Evolutionary conservation across 371 early-diverging fungal genomes (phyloP).

Genomic region (Mucor mucedo): DNA sequence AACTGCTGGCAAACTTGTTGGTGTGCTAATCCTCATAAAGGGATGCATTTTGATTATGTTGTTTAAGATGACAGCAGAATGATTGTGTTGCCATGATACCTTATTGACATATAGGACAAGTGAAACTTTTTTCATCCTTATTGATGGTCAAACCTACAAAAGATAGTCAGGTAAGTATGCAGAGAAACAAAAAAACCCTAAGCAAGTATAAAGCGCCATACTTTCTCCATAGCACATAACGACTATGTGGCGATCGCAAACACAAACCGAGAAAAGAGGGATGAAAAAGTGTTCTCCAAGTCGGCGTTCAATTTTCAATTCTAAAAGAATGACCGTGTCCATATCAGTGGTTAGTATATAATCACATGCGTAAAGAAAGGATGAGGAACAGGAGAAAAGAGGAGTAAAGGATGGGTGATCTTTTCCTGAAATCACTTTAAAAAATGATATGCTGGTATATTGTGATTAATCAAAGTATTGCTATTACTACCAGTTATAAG

Average conservation of each 20-base stretch:
- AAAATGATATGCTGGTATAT: slow-evolving; percentile 18
- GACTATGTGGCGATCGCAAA: slow-evolving; percentile 24
- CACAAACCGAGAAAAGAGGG: slow-evolving; percentile 7
- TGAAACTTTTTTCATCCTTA: slow-evolving; percentile 19
- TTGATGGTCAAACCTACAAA: slow-evolving; percentile 22
- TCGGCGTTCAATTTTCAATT: not conserved
- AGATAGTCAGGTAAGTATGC: slow-evolving; percentile 14
- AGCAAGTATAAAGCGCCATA: slow-evolving; percentile 18
- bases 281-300: slow-evolving; percentile 10
- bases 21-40: slow-evolving; percentile 9
- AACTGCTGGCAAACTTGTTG: slow-evolving; percentile 19
- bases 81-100: slow-evolving; percentile 18
- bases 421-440: slow-evolving; percentile 20
- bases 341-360: slow-evolving; percentile 19
- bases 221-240: slow-evolving; percentile 22
- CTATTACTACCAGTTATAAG: slow-evolving; percentile 19
- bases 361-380: slow-evolving; percentile 14
- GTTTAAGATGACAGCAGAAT: slow-evolving; percentile 15
- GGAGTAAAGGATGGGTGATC: slow-evolving; percentile 15
- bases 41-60: slow-evolving; percentile 15
- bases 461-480: slow-evolving; percentile 22
- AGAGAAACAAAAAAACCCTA: slow-evolving; percentile 1
- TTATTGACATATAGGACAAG: slow-evolving; percentile 24
- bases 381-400: slow-evolving; percentile 17
- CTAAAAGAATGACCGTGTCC: slow-evolving; percentile 15